Conservation (phyloP, 768 basidiomycete species). For the Agaricus blazei region DNA sequence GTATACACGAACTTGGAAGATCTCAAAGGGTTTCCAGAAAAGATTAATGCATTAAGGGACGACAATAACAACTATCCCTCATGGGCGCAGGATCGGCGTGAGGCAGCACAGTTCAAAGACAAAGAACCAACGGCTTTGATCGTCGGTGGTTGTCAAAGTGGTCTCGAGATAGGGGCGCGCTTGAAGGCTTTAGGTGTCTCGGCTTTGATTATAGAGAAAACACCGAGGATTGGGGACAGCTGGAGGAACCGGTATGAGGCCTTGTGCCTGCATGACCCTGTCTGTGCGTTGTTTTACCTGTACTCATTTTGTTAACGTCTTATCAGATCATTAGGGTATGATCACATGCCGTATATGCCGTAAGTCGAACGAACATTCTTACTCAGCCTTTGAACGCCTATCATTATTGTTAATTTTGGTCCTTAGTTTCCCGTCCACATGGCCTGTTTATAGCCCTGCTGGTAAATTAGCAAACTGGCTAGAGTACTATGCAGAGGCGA, state of each 20-base stretch:
- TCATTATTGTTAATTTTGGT: neutral
- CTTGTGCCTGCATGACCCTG: conserved; percentile 49
- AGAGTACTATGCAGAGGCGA: conserved; percentile 51
- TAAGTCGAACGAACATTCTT: conserved; percentile 19
- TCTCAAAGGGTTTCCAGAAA: conserved; percentile 40
- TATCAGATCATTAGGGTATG: conserved; percentile 20
- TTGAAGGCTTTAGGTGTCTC: conserved; percentile 50
- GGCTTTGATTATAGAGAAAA: conserved; percentile 53
- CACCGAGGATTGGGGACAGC: conserved; percentile 50
- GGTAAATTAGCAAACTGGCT: conserved; percentile 61
- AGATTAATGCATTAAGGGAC: conserved; percentile 34
- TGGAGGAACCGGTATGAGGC: conserved; percentile 60
- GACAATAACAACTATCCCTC: conserved; percentile 37
- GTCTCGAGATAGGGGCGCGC: conserved; percentile 55
- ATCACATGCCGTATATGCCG: conserved; percentile 45
- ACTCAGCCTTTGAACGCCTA: neutral
- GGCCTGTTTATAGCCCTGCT: conserved; percentile 54
- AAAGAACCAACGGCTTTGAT: conserved; percentile 48
- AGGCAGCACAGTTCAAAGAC: conserved; percentile 35
- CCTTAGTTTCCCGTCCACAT: conserved; percentile 37
- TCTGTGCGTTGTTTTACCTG: conserved; percentile 30
- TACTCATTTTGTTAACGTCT: conserved; percentile 11
- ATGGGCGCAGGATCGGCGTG: conserved; percentile 38
- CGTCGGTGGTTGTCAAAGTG: conserved; percentile 58
- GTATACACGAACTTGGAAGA: conserved; percentile 46